Evolutionary conservation across 2,329 filamentous ascomycete genomes (phyloP), one percentile per base, ranked within the genome.

Genomic region (Phymatotrichopsis omnivora): DNA sequence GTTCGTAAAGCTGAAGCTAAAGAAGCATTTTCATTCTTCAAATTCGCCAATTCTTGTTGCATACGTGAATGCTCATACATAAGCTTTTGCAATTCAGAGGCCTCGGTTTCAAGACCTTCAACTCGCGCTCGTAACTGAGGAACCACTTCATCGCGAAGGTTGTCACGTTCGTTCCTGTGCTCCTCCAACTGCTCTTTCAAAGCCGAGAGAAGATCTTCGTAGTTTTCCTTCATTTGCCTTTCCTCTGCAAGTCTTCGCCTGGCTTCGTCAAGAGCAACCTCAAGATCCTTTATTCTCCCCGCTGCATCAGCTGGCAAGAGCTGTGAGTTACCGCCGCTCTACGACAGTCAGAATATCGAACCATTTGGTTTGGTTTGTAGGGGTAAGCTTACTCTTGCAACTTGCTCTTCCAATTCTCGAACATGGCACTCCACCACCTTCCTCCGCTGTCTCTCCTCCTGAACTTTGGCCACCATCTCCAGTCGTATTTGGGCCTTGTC

Each of bases 191-290:
- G 86, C 19, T 78, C 75, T 57, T 82, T 82, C 56, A 96, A 78
- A 4, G 84, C 89, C 5, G 79, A 77, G 33, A 96, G 71, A 32
- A 98, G 72, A 62, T 95, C 87, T 65, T 96, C 86, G 58, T 96
- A 93, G 62, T 93, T 95, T 60, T 85, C 80, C 63, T 93, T 95
- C 57, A 83, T 78, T 62, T 84, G 76, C 45, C 83, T 76, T 65
- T 98, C 91, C 60, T 96, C 86, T 1, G 75, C 71, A 33, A 98
- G 70, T 56, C 84, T 81, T 57, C 87, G 78, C 53, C 82, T 78
- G 36, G 89, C 74, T 59, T 93, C 85, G 56, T 94, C 86, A 53
- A 93, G 78, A 0, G 78, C 78, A 42, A 66, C 70, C 63, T 95
- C 86, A 20, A 96, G 71, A 56, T 94, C 84, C 60, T 75, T 80